Evolutionary conservation across 2,329 filamentous ascomycete genomes (phyloP).

Genomic region (Exophiala bonariae): DNA sequence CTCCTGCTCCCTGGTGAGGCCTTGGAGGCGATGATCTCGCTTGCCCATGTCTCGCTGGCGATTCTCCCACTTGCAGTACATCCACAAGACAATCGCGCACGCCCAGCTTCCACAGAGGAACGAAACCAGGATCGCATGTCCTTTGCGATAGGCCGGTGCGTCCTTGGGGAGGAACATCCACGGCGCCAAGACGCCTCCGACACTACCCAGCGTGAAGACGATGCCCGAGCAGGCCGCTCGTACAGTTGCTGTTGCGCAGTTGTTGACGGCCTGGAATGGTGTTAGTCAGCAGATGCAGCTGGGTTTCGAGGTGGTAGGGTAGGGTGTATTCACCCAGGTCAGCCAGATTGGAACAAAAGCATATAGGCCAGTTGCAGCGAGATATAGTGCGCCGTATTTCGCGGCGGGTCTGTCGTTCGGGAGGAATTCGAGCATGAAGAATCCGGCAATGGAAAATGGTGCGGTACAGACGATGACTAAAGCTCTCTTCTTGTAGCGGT

Average conservation of each 20-base stretch:
- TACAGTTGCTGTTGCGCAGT: neutral
- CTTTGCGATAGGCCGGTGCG: neutral
- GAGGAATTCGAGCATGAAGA: slow-evolving; percentile 5
- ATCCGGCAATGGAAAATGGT: neutral
- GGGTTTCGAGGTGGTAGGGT: too few relatives aligned
- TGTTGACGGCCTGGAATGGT: slow-evolving; percentile 1
- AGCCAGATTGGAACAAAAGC: neutral
- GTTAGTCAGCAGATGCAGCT: too few relatives aligned
- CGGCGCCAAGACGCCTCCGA: slow-evolving; percentile 1
- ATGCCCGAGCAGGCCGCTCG: neutral
- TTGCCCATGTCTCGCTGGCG: neutral
- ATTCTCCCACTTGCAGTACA: slow-evolving; percentile 3
- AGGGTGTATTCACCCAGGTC: neutral
- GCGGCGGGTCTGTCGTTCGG: neutral
- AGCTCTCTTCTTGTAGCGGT: neutral
- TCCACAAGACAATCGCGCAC: neutral
- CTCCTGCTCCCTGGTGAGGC: neutral
- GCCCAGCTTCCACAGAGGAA: slow-evolving; percentile 2
- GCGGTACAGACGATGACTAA: neutral
- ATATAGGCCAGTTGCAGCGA: neutral
- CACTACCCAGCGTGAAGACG: neutral
- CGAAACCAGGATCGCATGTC: neutral
- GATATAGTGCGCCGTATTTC: neutral
- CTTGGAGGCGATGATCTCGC: slow-evolving; percentile 1
- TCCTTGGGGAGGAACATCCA: slow-evolving; percentile 1